Percentiles rank a stretch among this genome's conserved stretches.
Conservation (phyloP, 257 asterid species). For the Solanum corneliomulleri region DNA sequence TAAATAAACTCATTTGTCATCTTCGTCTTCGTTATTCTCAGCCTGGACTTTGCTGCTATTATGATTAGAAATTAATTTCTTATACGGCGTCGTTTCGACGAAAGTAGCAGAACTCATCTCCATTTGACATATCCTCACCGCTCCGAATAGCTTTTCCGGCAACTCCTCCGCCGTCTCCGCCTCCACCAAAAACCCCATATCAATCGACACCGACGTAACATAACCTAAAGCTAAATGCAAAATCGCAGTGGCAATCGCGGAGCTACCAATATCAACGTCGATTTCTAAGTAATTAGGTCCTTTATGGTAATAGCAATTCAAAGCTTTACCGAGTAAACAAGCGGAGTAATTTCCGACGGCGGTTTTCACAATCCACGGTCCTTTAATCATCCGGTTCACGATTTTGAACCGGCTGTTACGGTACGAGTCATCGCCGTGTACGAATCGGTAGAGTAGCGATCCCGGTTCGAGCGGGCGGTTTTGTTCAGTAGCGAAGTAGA, state of each 20-base stretch:
- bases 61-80: conserved; percentile 19
- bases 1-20: neutral
- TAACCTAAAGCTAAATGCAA: conserved; percentile 76
- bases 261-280: conserved; percentile 87
- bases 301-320: conserved; percentile 56
- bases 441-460: conserved; percentile 52
- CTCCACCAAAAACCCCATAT: conserved; percentile 93
- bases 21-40: neutral
- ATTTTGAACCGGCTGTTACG: conserved; percentile 75
- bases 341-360: conserved; percentile 89
- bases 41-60: conserved; percentile 2
- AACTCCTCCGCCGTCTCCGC: conserved; percentile 59
- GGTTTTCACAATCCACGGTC: conserved; percentile 90
- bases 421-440: conserved; percentile 57
- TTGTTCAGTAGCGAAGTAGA: conserved; percentile 55
- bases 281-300: conserved; percentile 77
- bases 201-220: conserved; percentile 73
- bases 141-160: conserved; percentile 80
- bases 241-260: conserved; percentile 77
- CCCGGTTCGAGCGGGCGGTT: conserved; percentile 44
- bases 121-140: conserved; percentile 82
- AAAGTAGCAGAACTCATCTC: conserved; percentile 72
- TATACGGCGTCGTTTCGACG: conserved; percentile 39
- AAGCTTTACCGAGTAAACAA: conserved; percentile 72
- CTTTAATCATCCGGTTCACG: conserved; percentile 75